Conservation (phyloP, 352 stramenopile species). For the Phytopythium litorale region DNA sequence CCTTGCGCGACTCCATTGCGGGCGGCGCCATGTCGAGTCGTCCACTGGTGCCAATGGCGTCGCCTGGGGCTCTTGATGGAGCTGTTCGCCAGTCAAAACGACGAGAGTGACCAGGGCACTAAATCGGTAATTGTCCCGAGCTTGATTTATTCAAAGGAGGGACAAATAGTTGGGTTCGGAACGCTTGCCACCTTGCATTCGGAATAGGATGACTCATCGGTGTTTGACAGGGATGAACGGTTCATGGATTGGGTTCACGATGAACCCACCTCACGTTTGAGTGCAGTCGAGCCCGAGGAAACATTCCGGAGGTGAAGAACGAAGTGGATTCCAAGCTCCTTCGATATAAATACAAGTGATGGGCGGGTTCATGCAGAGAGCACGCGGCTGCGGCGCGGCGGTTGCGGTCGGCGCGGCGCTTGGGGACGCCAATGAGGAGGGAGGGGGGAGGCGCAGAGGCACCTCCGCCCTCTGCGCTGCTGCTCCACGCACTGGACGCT, state of each 20-base stretch:
- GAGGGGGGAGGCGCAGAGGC: not conserved
- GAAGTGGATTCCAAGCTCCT: not conserved
- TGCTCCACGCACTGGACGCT: not conserved
- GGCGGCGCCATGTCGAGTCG: slow-evolving; percentile 15
- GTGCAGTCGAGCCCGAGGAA: too few species aligned
- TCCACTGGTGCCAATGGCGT: not conserved
- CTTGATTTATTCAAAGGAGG: not conserved
- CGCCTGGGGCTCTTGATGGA: not conserved
- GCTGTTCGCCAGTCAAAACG: not conserved
- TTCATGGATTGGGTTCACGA: too few species aligned
- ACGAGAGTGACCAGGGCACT: not conserved
- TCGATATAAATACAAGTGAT: not conserved
- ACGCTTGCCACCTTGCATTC: not conserved
- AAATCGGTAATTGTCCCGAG: not conserved
- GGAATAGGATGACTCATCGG: slow-evolving; percentile 7
- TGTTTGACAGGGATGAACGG: too few species aligned
- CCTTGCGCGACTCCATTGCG: slow-evolving; percentile 49
- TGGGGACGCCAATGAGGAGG: too few species aligned
- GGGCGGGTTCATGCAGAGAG: not conserved
- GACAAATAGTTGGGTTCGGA: not conserved
- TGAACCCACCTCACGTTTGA: not conserved
- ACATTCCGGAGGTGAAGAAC: too few species aligned
- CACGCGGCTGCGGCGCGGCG: not conserved
- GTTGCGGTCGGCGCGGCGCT: not conserved
- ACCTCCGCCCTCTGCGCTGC: not conserved